phyloP scores from a whole-genome alignment of 768 basidiomycete genomes.

The Russula sp. region DNA sequence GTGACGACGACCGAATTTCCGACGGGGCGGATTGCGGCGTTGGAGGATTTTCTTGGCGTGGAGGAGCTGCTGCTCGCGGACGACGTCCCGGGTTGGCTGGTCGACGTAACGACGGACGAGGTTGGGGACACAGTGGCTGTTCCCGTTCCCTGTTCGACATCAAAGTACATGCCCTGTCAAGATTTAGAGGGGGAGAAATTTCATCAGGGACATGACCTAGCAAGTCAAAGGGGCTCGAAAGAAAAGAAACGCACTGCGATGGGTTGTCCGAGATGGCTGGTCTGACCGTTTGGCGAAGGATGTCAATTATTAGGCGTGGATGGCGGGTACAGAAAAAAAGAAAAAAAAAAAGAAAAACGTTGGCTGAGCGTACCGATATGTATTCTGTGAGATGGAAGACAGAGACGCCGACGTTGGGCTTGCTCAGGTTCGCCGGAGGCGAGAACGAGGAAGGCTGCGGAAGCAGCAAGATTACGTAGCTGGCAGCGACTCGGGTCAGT shows the following conservation, averaged over 20 bases:
- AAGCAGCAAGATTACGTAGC: slow-evolving; percentile 65
- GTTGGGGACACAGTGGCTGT: slow-evolving; percentile 51
- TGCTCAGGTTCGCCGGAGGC: slow-evolving; percentile 51
- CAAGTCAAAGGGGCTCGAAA: background rate
- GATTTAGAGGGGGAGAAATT: background rate
- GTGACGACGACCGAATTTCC: background rate
- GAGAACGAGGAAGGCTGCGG: slow-evolving; percentile 57
- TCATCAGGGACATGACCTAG: background rate
- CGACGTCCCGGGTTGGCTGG: slow-evolving; percentile 34
- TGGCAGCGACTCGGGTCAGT: slow-evolving; percentile 26
- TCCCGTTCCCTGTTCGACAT: slow-evolving; percentile 62
- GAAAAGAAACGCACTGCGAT: slow-evolving; percentile 45
- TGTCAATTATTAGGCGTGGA: background rate
- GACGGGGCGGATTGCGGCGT: background rate
- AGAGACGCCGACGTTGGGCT: slow-evolving; percentile 45
- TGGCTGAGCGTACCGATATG: slow-evolving; percentile 37
- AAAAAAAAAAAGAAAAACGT: background rate
- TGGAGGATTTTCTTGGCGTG: background rate
- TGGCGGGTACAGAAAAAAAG: no score
- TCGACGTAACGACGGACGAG: slow-evolving; percentile 59
- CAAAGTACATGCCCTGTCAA: slow-evolving; percentile 62
- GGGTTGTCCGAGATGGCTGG: slow-evolving; percentile 49
- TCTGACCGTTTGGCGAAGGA: slow-evolving; percentile 27
- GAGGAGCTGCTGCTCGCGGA: slow-evolving; percentile 1
- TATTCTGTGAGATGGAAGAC: slow-evolving; percentile 55